Evolutionary conservation across 441 rosid species (phyloP).

Genomic region (Jatropha multifida): DNA sequence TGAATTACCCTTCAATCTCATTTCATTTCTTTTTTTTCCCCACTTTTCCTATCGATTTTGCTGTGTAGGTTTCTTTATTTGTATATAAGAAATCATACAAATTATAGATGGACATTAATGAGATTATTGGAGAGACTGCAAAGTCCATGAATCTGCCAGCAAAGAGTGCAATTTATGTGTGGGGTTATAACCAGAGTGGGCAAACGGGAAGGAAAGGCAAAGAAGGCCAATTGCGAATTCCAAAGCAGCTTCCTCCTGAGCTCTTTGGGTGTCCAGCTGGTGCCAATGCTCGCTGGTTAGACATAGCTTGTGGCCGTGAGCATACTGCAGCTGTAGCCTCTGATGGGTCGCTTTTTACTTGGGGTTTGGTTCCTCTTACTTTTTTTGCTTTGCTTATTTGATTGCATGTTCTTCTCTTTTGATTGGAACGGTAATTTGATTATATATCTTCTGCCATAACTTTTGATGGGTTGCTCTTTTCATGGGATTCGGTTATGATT

Average conservation of each 20-base stretch:
- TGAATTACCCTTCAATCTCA: neutral
- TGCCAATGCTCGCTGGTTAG: conserved; percentile 76
- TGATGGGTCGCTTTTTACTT: conserved; percentile 94
- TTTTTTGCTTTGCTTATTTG: neutral
- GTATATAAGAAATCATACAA: neutral
- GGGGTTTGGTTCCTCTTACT: conserved; percentile 50
- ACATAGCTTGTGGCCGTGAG: conserved; percentile 85
- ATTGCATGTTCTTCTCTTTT: neutral
- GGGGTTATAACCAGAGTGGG: conserved; percentile 95
- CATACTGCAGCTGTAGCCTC: conserved; percentile 96
- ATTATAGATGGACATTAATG: conserved; percentile 58
- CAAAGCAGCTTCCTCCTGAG: conserved; percentile 89
- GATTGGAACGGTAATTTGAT: too few relatives aligned
- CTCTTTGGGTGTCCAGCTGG: conserved; percentile 91
- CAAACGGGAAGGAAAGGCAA: conserved; percentile 84
- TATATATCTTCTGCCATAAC: neutral
- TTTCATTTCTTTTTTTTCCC: neutral
- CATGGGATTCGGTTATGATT: neutral
- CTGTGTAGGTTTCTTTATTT: neutral
- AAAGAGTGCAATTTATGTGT: conserved; percentile 93
- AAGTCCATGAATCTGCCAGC: conserved; percentile 47
- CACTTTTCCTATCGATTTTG: neutral
- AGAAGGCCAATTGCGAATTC: conserved; percentile 74
- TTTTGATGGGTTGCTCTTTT: neutral
- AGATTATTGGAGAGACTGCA: conserved; percentile 66